Conservation (phyloP, 108 stramenopile genomes). For the Ochromonas danica region DNA sequence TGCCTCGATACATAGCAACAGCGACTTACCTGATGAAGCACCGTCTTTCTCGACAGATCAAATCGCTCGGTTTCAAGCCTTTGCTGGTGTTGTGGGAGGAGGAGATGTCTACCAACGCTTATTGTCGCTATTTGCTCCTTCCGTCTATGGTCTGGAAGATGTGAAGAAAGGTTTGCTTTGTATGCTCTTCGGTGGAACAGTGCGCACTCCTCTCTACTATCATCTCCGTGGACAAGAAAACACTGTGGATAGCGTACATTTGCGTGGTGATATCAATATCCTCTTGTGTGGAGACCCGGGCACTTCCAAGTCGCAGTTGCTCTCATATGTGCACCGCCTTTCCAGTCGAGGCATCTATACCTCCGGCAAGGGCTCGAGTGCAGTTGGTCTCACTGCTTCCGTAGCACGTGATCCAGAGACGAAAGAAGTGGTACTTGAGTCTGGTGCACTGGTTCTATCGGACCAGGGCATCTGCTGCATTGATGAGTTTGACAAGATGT, state of each 20-base stretch:
- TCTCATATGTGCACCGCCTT: conserved; percentile 93
- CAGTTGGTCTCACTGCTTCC: conserved; percentile 96
- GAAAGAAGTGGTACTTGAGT: conserved; percentile 90
- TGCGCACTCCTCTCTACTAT: not conserved
- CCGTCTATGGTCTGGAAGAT: conserved; percentile 98
- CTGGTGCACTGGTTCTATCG: conserved; percentile 91
- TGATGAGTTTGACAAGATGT: conserved; percentile 96
- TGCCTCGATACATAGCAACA: too few relatives aligned
- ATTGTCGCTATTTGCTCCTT: conserved; percentile 67
- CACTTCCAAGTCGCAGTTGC: conserved; percentile 92
- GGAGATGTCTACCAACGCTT: conserved; percentile 9
- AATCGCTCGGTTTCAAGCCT: not conserved
- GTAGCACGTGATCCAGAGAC: conserved; percentile 98
- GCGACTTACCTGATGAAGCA: too few relatives aligned
- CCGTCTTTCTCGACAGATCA: too few relatives aligned
- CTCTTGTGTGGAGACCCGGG: conserved; percentile 97
- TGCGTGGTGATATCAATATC: conserved; percentile 96
- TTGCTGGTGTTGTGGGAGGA: not conserved
- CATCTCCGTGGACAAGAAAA: not conserved
- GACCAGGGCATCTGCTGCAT: conserved; percentile 98
- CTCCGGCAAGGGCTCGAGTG: conserved; percentile 90
- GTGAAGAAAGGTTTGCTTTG: conserved; percentile 96
- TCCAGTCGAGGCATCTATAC: conserved; percentile 96
- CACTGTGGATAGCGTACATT: conserved; percentile 34
- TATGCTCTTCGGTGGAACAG: conserved; percentile 94